Evolutionary conservation across 768 basidiomycete species (phyloP).

Genomic region (Mycena maculata): DNA sequence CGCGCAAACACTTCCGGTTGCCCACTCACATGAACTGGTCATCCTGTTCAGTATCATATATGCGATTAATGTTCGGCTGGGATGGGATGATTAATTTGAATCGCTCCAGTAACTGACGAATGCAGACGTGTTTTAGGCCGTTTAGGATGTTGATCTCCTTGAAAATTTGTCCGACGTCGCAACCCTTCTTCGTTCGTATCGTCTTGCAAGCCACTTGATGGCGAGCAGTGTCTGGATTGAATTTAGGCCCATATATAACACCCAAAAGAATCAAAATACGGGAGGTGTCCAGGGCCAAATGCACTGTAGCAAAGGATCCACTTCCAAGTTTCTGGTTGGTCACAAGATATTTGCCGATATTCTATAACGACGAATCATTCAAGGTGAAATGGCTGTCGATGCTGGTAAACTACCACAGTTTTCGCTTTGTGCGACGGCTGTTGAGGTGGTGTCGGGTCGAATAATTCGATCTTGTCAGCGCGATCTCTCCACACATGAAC

Average conservation of each 20-base stretch:
- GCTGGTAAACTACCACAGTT: conserved; percentile 19
- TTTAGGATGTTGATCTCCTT: conserved; percentile 84
- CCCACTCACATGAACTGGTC: conserved; percentile 66
- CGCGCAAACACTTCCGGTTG: too few relatives aligned
- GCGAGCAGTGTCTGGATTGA: conserved; percentile 42
- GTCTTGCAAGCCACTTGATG: conserved; percentile 89
- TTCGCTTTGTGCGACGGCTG: conserved; percentile 66
- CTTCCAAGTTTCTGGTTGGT: conserved; percentile 84
- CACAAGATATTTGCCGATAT: conserved; percentile 75
- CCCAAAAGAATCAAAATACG: conserved; percentile 36
- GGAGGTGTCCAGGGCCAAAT: conserved; percentile 75
- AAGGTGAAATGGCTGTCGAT: neutral
- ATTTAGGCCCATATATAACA: neutral
- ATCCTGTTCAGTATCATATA: conserved; percentile 75
- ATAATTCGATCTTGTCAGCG: conserved; percentile 64
- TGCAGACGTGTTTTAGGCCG: conserved; percentile 71
- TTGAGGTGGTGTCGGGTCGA: conserved; percentile 71
- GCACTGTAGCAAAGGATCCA: conserved; percentile 86
- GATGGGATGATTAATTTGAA: conserved; percentile 3
- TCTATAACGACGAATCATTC: conserved; percentile 48
- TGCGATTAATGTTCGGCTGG: conserved; percentile 86
- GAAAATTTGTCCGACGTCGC: conserved; percentile 71
- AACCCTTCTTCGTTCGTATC: conserved; percentile 71
- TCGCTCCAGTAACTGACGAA: neutral
- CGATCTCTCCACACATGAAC: conserved; percentile 65